Evolutionary conservation across 2,329 filamentous ascomycete genomes (phyloP), one percentile per base, ranked within the genome.

Genomic region (Fusarium zealandicum): DNA sequence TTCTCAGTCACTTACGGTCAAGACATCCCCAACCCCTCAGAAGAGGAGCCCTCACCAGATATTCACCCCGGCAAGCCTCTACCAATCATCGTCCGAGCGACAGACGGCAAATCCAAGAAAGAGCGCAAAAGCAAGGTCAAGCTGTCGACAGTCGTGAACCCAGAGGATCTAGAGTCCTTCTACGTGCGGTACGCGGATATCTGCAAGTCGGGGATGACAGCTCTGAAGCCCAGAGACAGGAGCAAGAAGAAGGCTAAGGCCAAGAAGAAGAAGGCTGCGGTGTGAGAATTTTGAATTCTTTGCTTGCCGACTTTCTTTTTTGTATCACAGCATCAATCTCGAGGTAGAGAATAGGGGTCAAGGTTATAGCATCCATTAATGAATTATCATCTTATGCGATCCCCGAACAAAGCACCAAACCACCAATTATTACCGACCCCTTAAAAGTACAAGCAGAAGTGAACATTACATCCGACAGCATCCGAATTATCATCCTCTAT

Each of bases 141-240:
- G 73, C 71, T 97, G 20, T 91, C 90, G 3, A 98, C 95, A 0
- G 75, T 96, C 0, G 92, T 98, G 1, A 82, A 89, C 49, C 85
- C 89, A 1, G 84, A 88, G 52, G 85, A 89, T 5, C 73, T 98
- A 10, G 92, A 96, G 47, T 78, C 73, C 0, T 99, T 99, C 70
- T 99, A 92, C 73, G 77, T 80, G 25, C 82, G 85, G 44, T 99
- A 98, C 77, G 93, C 92, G 17, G 95, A 98, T 64, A 82, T 92
- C 3, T 97, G 93, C 76, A 97, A 96, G 78, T 79, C 82, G 0
- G 92, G 92, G 6, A 97, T 98, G 92, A 82, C 84, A 41, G 87
- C 88, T 7, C 72, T 99, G 76, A 98, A 96, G 84, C 96, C 96
- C 71, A 83, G 95, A 65, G 93, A 98, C 76, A 84, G 92, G 70